Conservation (phyloP, 495 filamentous ascomycete genomes). For the Hypoxylon rickii region DNA sequence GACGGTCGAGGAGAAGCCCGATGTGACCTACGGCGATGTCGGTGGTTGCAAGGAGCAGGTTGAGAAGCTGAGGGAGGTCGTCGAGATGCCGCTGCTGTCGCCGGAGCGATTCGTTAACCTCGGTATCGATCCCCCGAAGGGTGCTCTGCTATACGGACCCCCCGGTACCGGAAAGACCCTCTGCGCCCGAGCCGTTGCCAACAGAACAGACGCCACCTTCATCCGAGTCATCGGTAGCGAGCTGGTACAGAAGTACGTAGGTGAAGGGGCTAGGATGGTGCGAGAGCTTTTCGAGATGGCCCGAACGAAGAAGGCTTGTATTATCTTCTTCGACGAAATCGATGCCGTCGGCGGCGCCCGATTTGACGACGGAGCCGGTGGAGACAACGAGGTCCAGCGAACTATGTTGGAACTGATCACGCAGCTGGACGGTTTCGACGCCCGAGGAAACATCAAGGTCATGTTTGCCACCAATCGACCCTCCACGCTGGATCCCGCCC, state of each 20-base stretch:
- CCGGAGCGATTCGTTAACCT: constrained; percentile 96
- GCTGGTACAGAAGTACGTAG: constrained; percentile 97
- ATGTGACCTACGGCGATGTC: constrained; percentile 98
- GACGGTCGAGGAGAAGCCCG: constrained; percentile 99
- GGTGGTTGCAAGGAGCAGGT: constrained; percentile 99
- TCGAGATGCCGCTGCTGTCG: constrained; percentile 95
- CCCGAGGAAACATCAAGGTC: constrained; percentile 98
- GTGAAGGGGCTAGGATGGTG: constrained; percentile 97
- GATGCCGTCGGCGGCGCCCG: constrained; percentile 97
- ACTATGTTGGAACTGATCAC: constrained; percentile 99
- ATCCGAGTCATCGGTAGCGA: constrained; percentile 98
- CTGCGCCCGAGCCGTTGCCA: constrained; percentile 94
- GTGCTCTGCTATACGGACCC: constrained; percentile 93
- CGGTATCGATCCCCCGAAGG: constrained; percentile 98
- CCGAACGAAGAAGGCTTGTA: constrained; percentile 98
- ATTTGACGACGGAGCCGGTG: constrained; percentile 96
- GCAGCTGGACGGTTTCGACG: constrained; percentile 96
- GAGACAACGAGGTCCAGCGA: constrained; percentile 98
- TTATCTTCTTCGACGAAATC: constrained; percentile 99
- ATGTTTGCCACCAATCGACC: constrained; percentile 99
- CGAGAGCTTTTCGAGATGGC: constrained; percentile 99
- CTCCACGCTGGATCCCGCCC: constrained; percentile 90
- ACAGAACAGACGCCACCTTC: constrained; percentile 96
- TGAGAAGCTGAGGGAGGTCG: constrained; percentile 97
- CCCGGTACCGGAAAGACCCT: constrained; percentile 98